Evolutionary conservation across 768 basidiomycete genomes (phyloP), one percentile per base, ranked within the genome.

Genomic region (Pisolithus albus): DNA sequence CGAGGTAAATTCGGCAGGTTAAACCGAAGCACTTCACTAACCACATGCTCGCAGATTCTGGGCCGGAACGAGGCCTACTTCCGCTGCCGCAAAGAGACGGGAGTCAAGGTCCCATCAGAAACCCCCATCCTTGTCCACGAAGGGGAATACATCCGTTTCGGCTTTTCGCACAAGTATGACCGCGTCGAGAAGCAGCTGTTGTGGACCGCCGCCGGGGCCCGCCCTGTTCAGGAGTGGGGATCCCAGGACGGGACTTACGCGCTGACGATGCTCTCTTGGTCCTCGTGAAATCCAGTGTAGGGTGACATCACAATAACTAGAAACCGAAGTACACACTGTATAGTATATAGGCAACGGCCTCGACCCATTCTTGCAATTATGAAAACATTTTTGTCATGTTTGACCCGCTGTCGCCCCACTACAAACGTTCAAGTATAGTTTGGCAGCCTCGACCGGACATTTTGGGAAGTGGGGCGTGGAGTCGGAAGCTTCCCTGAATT

Each of bases 141-240:
- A 36, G 48, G 47, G 16, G 34, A 44, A 36, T 37, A 34, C 30
- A 50, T 53, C 26, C 39, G 28, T 8, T 53, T 45, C 2, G 41
- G 41, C 16, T 45, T 37, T 30, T 50, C 52, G 23, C 24, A 53
- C 49, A 50, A 53, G 18, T 50, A 50, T 15, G 36, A 24, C 40
- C 38, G 24, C 10, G 19, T 45, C 38, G 41, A 50, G 28, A 7
- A 39, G 13, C 21, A 41, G 26, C 7, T 21, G 26, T 18, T 53
- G 11, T 38, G 42, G 46, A 7, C 18, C 18, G 28, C 41, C 5
- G 34, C 48, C 9, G 9, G 19, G 19, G 48, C 52, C 7, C 24
- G 7, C 19, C 34, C 18, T 26, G 48, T 41, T 23, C 38, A 41
- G 16, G 30, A 50, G 32, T 53, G 48, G 42, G 4, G 7, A 7